Evolutionary conservation across 202 grass and related monocot species (phyloP).

Genomic region (Panicum virgatum): DNA sequence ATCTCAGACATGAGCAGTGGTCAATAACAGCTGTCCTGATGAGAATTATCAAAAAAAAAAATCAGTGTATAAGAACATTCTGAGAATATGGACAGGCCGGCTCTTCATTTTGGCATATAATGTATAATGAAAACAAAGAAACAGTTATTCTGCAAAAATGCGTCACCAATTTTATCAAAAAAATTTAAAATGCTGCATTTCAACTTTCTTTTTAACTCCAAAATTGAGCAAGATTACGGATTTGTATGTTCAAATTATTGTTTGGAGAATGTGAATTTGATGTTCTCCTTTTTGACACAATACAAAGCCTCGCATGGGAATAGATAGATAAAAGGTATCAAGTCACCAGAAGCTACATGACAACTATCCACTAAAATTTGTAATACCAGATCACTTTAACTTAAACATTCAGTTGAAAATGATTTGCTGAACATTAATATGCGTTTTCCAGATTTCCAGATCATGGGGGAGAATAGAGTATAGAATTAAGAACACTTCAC

Average conservation of each 20-base stretch:
- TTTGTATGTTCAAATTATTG: background rate
- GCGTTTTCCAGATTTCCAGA: background rate
- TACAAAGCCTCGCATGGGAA: background rate
- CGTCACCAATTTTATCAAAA: background rate
- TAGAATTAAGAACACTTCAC: background rate
- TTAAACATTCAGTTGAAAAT: background rate
- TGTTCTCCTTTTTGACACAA: background rate
- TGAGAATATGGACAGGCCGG: background rate
- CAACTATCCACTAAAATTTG: background rate
- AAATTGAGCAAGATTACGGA: background rate
- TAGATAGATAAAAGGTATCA: background rate
- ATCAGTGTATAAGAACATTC: too few species aligned
- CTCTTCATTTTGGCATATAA: background rate
- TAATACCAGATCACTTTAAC: background rate
- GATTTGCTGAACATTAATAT: background rate
- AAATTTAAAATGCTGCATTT: background rate
- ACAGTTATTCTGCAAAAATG: background rate
- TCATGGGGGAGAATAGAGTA: background rate
- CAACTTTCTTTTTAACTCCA: background rate
- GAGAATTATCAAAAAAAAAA: background rate
- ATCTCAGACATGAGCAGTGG: conserved; percentile 24
- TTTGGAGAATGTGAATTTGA: background rate
- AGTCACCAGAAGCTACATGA: background rate
- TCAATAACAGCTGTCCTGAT: background rate
- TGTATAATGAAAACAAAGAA: background rate